Evolutionary conservation across 768 basidiomycete species (phyloP).

Genomic region (Russula earlei): DNA sequence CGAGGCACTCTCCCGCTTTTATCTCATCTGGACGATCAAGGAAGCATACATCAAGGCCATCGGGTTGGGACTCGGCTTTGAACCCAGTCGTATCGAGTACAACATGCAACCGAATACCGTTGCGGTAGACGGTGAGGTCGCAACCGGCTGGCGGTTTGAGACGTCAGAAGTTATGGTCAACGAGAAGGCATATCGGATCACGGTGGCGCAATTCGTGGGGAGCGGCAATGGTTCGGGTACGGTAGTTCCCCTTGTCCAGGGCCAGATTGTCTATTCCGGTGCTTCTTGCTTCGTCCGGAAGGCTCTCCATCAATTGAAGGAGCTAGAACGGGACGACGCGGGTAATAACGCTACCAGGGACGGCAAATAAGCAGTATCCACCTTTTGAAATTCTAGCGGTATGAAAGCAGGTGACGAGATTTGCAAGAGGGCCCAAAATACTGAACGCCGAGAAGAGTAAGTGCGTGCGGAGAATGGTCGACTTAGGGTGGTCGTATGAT

Average conservation of each 20-base stretch:
- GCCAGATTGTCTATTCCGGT: slow-evolving; percentile 7
- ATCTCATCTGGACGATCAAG: slow-evolving; percentile 85
- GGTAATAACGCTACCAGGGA: neutral
- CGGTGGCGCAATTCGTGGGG: slow-evolving; percentile 54
- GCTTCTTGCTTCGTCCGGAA: slow-evolving; percentile 16
- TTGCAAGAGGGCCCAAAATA: slow-evolving; percentile 3
- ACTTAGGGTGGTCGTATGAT: neutral
- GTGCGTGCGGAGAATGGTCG: neutral
- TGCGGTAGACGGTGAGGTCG: slow-evolving; percentile 47
- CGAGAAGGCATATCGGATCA: slow-evolving; percentile 51
- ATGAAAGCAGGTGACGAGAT: neutral
- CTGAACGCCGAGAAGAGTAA: neutral
- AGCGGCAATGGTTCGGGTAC: slow-evolving; percentile 24
- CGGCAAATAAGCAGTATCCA: slow-evolving; percentile 7
- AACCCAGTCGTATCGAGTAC: slow-evolving; percentile 70
- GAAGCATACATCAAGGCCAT: slow-evolving; percentile 89
- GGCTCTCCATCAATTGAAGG: slow-evolving; percentile 13
- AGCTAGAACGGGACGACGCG: slow-evolving; percentile 5
- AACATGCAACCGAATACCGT: slow-evolving; percentile 43
- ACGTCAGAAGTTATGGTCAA: slow-evolving; percentile 46
- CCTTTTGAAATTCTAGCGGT: neutral
- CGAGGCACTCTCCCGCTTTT: slow-evolving; percentile 55
- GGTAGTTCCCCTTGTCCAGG: slow-evolving; percentile 8
- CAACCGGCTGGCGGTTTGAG: slow-evolving; percentile 58
- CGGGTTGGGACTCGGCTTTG: slow-evolving; percentile 74